phyloP scores from a whole-genome alignment of 2,329 filamentous ascomycete genomes.

The Calonectria montana region DNA sequence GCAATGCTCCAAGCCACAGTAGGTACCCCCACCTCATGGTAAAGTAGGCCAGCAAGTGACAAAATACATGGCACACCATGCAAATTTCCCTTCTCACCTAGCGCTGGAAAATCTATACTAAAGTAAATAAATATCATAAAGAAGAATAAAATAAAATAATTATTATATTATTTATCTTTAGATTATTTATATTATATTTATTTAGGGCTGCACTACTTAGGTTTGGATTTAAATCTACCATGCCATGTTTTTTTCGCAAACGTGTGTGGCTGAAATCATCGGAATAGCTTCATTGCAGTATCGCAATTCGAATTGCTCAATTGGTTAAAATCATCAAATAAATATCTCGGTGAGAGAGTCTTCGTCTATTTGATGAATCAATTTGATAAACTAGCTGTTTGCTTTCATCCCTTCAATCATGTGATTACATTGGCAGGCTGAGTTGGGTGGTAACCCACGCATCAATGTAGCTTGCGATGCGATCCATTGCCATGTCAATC shows the following conservation, averaged over 20 bases:
- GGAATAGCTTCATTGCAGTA: slow-evolving; percentile 17
- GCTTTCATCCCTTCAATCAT: background rate
- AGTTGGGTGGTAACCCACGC: background rate
- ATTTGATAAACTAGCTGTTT: background rate
- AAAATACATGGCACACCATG: too few relatives aligned
- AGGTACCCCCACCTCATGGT: background rate
- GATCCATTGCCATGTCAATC: background rate
- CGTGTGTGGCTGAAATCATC: background rate
- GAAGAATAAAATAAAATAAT: too few relatives aligned
- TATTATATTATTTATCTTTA: too few relatives aligned
- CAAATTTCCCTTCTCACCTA: too few relatives aligned
- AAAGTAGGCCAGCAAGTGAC: too few relatives aligned
- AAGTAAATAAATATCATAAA: too few relatives aligned
- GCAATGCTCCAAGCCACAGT: slow-evolving; percentile 7
- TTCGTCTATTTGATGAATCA: background rate
- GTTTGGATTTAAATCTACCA: too few relatives aligned
- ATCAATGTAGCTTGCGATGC: background rate
- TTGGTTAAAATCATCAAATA: background rate
- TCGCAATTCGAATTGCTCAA: background rate
- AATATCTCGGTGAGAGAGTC: too few relatives aligned
- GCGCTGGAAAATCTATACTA: too few relatives aligned
- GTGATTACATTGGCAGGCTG: background rate
- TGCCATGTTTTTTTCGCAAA: too few relatives aligned
- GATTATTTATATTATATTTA: too few relatives aligned
- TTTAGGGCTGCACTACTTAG: too few relatives aligned